Percentiles rank a stretch among this genome's conserved stretches.
Conservation (phyloP, 83 land plant genomes). For the Picea mariana region DNA sequence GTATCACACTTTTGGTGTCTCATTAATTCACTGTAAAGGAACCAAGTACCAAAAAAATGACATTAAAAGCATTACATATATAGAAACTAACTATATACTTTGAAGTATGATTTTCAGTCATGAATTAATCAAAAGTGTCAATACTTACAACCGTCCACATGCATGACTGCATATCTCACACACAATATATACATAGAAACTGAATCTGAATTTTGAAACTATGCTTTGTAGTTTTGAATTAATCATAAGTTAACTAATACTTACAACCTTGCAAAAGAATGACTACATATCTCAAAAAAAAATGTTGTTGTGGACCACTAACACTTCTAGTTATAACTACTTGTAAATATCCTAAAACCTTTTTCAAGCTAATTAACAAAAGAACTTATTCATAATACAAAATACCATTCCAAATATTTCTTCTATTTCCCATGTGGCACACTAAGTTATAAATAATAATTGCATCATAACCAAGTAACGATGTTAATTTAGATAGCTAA, state of each 20-base stretch:
- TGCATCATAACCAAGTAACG: background rate
- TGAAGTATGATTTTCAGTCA: background rate
- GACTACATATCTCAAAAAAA: background rate
- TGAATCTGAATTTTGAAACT: too few relatives aligned
- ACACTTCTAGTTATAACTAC: conserved; percentile 44
- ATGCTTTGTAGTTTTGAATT: background rate
- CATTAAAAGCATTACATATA: background rate
- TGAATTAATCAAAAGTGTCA: background rate
- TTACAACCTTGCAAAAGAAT: conserved; percentile 56
- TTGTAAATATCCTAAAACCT: conserved; percentile 45
- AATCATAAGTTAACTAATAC: background rate
- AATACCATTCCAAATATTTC: too few relatives aligned
- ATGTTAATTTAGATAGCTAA: background rate
- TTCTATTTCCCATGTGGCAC: too few relatives aligned
- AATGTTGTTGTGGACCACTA: too few relatives aligned
- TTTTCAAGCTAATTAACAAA: background rate
- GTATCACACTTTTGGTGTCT: background rate
- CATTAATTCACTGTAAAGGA: conserved; percentile 14
- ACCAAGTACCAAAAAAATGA: background rate
- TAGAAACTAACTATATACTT: too few relatives aligned
- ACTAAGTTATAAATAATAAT: background rate
- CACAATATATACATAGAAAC: too few relatives aligned
- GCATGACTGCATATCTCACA: background rate
- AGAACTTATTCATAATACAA: background rate
- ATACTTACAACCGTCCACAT: background rate